Conservation (phyloP, 108 stramenopile genomes). For the Pelagomonas calceolata region DNA sequence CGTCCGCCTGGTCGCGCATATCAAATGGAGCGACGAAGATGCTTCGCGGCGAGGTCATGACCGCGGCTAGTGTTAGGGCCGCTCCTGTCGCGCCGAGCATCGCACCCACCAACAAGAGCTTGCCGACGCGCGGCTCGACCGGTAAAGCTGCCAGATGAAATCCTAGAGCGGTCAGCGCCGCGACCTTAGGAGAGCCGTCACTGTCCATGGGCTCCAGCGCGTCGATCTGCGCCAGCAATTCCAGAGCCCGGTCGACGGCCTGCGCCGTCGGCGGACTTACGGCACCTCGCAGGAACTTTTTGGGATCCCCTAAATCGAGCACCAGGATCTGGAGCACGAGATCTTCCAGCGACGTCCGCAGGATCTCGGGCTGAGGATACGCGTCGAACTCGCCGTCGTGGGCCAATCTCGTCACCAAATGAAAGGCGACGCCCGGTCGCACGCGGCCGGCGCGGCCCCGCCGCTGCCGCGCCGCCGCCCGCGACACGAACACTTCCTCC, state of each 20-base stretch:
- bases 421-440: constrained; percentile 36
- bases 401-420: constrained; percentile 25
- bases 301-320: constrained; percentile 7
- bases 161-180: constrained; percentile 42
- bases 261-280: constrained; percentile 22
- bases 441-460: constrained; percentile 56
- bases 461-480: constrained; percentile 38
- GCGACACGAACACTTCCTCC: constrained; percentile 33
- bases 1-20: constrained; percentile 30
- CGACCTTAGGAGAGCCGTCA: constrained; percentile 16
- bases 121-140: constrained; percentile 42
- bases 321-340: constrained; percentile 25
- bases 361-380: constrained; percentile 40
- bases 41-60: constrained; percentile 14
- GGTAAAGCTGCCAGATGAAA: constrained; percentile 32
- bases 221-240: constrained; percentile 17
- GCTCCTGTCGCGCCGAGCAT: constrained; percentile 34
- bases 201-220: constrained; percentile 30
- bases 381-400: constrained; percentile 21
- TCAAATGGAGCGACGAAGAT: constrained; percentile 33
- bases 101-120: constrained; percentile 40
- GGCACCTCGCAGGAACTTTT: constrained; percentile 7
- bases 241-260: constrained; percentile 17
- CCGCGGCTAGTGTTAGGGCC: constrained; percentile 21
- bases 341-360: constrained; percentile 42